Percentiles rank a stretch among this genome's conserved stretches.
These are phyloP conservation scores for Hypoxylon sp. DNA, from an alignment of 2,329 filamentous ascomycete genomes.

Conservation along the genomic window DNA sequence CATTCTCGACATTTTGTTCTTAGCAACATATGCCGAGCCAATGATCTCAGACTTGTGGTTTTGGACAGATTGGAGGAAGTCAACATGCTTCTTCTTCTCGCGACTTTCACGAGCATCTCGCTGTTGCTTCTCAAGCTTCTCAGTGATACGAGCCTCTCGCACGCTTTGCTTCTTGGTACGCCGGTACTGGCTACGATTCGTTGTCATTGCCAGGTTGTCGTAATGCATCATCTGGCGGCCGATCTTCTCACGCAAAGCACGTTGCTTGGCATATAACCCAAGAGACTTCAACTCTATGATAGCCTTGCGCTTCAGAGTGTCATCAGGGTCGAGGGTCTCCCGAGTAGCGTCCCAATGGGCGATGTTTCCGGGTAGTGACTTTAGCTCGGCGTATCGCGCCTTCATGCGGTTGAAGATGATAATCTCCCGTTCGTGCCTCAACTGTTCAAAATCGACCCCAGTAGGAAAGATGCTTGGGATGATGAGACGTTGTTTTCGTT, in stretches of 20 bases:
- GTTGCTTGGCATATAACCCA: conserved; percentile 88
- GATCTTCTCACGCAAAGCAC: conserved; percentile 85
- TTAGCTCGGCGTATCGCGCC: conserved; percentile 85
- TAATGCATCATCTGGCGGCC: conserved; percentile 94
- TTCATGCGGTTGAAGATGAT: conserved; percentile 92
- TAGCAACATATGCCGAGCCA: conserved; percentile 74
- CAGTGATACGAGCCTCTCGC: conserved; percentile 94
- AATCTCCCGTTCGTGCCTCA: conserved; percentile 88
- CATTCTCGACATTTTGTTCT: conserved; percentile 84
- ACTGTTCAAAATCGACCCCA: conserved; percentile 87
- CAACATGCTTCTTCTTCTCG: conserved; percentile 96
- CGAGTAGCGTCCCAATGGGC: conserved; percentile 87
- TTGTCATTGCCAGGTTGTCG: conserved; percentile 96
- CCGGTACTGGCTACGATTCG: conserved; percentile 90
- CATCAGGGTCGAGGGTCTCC: conserved; percentile 76
- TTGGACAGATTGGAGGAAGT: conserved; percentile 89
- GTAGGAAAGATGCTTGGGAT: conserved; percentile 91
- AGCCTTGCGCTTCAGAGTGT: conserved; percentile 86
- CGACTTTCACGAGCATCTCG: conserved; percentile 94
- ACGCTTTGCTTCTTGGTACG: conserved; percentile 98
- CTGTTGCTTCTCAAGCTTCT: conserved; percentile 99
- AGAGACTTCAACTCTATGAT: conserved; percentile 97
- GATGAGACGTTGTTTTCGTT: conserved; percentile 80
- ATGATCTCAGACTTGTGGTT: conserved; percentile 84
- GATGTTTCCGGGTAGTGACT: conserved; percentile 85